A percentile compares a stretch with the other conserved stretches of the same genome.
Conservation (phyloP, 2,329 filamentous ascomycete genomes). For the Talaromyces sp. region DNA sequence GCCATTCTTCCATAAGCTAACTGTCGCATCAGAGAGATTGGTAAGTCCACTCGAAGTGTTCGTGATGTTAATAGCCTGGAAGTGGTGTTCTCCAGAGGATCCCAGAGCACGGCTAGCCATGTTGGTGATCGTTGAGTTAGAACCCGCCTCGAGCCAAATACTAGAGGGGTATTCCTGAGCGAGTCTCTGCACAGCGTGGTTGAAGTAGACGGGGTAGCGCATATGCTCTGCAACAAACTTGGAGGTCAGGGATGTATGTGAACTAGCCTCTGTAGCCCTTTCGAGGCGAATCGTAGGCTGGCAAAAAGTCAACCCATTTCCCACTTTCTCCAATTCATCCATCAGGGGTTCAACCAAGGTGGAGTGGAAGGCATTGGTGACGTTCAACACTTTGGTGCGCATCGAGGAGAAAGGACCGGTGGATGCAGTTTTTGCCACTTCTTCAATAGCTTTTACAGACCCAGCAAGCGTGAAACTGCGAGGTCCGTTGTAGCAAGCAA, state of each 20-base stretch:
- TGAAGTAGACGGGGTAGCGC: slow-evolving; percentile 44
- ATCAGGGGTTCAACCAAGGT: slow-evolving; percentile 36
- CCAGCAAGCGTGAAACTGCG: slow-evolving; percentile 42
- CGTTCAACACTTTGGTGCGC: slow-evolving; percentile 35
- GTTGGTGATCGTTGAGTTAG: slow-evolving; percentile 28
- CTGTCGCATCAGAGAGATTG: slow-evolving; percentile 6
- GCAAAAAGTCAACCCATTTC: slow-evolving; percentile 26
- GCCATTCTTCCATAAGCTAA: slow-evolving; percentile 26
- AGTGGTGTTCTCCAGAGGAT: slow-evolving; percentile 3
- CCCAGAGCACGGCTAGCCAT: slow-evolving; percentile 29
- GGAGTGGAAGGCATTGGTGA: slow-evolving; percentile 48
- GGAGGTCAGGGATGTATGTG: background rate
- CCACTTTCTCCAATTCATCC: slow-evolving; percentile 23
- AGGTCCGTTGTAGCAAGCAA: slow-evolving; percentile 49
- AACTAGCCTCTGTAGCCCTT: background rate
- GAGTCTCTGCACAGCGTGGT: slow-evolving; percentile 27
- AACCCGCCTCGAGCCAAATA: slow-evolving; percentile 44
- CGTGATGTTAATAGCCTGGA: slow-evolving; percentile 13
- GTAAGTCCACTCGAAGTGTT: background rate
- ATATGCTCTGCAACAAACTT: slow-evolving; percentile 33
- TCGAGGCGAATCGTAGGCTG: slow-evolving; percentile 17
- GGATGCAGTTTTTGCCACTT: slow-evolving; percentile 17
- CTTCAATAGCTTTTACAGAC: slow-evolving; percentile 24
- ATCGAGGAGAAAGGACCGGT: slow-evolving; percentile 15
- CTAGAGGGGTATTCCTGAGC: slow-evolving; percentile 16